Percentiles rank a stretch among this genome's conserved stretches.
phyloP scores from a whole-genome alignment of 164 flowering plant species.

The Vitis vinifera region DNA sequence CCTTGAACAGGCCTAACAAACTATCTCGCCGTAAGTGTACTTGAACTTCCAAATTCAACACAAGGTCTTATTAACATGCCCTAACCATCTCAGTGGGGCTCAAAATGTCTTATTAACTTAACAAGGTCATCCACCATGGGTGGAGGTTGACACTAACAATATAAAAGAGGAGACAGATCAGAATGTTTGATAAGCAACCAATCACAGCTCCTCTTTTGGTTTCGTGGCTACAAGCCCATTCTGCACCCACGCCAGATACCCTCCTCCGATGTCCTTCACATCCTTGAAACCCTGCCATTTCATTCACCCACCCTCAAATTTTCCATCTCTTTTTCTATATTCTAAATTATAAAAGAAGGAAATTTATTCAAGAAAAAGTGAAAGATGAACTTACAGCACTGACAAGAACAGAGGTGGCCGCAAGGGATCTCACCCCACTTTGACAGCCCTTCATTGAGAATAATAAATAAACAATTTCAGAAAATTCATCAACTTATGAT shows the following conservation, averaged over 20 bases:
- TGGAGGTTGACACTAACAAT: too few relatives aligned
- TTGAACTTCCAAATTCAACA: too few relatives aligned
- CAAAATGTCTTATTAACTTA: too few relatives aligned
- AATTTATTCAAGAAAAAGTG: not conserved
- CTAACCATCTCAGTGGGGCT: too few relatives aligned
- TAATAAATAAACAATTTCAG: not conserved
- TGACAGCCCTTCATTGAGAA: conserved; percentile 59
- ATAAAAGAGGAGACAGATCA: too few relatives aligned
- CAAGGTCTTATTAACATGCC: too few relatives aligned
- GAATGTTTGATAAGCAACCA: not conserved
- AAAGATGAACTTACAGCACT: conserved; percentile 42
- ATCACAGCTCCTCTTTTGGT: not conserved
- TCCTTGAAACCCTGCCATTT: conserved; percentile 63
- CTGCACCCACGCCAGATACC: conserved; percentile 69
- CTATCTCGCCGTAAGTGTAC: too few relatives aligned
- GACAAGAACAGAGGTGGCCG: conserved; percentile 62
- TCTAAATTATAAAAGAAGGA: too few relatives aligned
- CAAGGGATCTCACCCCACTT: conserved; percentile 73
- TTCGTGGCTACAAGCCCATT: conserved; percentile 33
- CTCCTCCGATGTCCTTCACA: conserved; percentile 84
- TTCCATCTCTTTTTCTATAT: not conserved
- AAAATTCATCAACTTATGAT: not conserved
- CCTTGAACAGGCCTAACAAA: too few relatives aligned
- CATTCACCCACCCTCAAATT: not conserved
- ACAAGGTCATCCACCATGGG: too few relatives aligned